A percentile compares a stretch with the other conserved stretches of the same genome.
Evolutionary conservation across 192 early-diverging fungal species (phyloP).

Genomic region (Backusella parvicylindrica): DNA sequence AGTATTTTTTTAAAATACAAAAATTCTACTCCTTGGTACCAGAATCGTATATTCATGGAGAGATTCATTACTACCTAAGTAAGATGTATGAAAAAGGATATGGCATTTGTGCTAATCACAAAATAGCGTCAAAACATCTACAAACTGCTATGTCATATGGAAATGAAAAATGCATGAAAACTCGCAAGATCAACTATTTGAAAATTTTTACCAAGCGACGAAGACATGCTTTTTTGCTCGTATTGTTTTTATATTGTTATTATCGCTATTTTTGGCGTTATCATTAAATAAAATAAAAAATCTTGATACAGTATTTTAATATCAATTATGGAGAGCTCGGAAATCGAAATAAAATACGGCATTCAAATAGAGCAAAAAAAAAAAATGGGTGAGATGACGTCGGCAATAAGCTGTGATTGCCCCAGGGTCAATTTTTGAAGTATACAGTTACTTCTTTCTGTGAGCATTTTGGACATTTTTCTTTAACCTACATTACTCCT

Average conservation of each 20-base stretch:
- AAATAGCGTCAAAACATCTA: neutral
- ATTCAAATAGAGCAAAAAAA: neutral
- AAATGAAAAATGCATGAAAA: neutral
- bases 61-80: neutral
- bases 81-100: neutral
- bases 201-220: neutral
- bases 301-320: too few relatives aligned
- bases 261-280: neutral
- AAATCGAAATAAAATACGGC: neutral
- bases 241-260: neutral
- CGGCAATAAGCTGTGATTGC: neutral
- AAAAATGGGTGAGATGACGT: neutral
- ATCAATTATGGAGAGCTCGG: neutral
- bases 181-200: neutral
- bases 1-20: neutral
- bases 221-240: neutral
- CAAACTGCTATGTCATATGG: neutral
- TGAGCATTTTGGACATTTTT: conserved; percentile 1
- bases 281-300: neutral
- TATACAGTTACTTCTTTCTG: neutral
- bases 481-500: conserved; percentile 1
- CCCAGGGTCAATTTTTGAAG: neutral
- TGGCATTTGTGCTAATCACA: neutral
- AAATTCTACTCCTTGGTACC: neutral
- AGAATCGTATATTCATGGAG: neutral